Percentiles rank a stretch among this genome's conserved stretches.
Conservation (phyloP, 257 asterid species). For the Fraxinus pennsylvanica region DNA sequence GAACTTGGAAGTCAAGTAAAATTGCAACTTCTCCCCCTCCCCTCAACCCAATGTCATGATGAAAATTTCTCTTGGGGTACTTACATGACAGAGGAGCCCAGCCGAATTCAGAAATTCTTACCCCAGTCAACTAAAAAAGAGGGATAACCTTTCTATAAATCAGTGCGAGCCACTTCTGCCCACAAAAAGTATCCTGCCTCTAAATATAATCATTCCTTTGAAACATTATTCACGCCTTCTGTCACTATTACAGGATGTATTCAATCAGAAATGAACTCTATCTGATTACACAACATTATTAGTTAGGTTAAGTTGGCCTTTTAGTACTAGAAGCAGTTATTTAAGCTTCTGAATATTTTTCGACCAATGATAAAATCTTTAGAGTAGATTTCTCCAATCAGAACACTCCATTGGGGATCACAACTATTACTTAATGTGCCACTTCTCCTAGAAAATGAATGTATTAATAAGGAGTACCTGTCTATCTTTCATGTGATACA, state of each 20-base stretch:
- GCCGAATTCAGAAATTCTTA: neutral
- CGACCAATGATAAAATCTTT: neutral
- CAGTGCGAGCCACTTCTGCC: neutral
- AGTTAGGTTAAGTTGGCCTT: neutral
- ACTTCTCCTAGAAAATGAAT: conserved; percentile 6
- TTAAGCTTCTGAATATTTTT: neutral
- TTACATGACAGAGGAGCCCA: neutral
- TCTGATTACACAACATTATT: neutral
- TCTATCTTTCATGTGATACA: conserved; percentile 92
- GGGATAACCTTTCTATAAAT: neutral
- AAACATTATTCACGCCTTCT: neutral
- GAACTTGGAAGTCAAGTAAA: neutral
- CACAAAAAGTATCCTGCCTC: neutral
- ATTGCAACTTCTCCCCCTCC: neutral
- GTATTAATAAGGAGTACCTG: conserved; percentile 51
- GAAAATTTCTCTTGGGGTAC: neutral
- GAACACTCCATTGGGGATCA: conserved; percentile 5
- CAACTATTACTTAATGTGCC: conserved; percentile 5
- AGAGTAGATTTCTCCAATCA: conserved; percentile 8
- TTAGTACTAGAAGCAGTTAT: neutral
- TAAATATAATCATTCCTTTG: neutral
- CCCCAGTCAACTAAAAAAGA: neutral
- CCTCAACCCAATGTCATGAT: neutral
- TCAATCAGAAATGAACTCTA: neutral
- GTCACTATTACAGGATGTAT: neutral